Percentiles rank a stretch among this genome's conserved stretches.
Conservation (phyloP, 2,329 filamentous ascomycete species). For the Clarireedia sp. region DNA sequence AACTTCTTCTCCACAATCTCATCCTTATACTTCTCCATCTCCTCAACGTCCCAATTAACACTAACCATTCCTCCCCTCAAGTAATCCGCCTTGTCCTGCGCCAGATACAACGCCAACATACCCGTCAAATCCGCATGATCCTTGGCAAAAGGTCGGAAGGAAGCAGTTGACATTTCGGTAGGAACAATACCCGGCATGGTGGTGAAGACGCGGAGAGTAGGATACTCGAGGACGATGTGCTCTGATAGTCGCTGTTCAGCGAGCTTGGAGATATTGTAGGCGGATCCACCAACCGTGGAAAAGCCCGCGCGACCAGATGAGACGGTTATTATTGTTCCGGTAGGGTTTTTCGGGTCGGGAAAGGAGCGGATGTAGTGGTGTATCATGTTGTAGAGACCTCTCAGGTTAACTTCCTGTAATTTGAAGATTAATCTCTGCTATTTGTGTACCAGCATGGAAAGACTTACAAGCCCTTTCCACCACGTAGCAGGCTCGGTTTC, state of each 20-base stretch:
- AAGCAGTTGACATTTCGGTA: conserved; percentile 34
- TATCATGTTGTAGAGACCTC: conserved; percentile 3
- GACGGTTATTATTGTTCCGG: background rate
- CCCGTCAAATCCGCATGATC: conserved; percentile 29
- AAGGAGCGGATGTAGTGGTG: background rate
- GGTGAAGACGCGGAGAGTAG: conserved; percentile 34
- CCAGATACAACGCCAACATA: conserved; percentile 28
- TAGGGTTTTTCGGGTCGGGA: background rate
- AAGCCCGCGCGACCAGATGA: background rate
- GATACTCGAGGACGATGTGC: conserved; percentile 32
- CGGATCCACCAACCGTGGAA: background rate
- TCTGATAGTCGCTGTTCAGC: background rate
- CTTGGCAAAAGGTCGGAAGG: conserved; percentile 29
- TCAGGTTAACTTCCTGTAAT: background rate
- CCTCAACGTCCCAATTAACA: conserved; percentile 32
- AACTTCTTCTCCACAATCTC: conserved; percentile 25
- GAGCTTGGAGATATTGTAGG: background rate
- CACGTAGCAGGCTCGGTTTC: background rate
- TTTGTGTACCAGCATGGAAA: background rate
- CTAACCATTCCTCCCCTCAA: conserved; percentile 23
- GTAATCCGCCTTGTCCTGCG: conserved; percentile 28
- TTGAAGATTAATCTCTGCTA: background rate
- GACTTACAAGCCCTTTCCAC: background rate
- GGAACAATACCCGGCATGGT: conserved; percentile 40
- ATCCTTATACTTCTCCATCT: conserved; percentile 25